phyloP scores from a whole-genome alignment of 2,329 filamentous ascomycete species.

The Ilyonectria mors-panacis region DNA sequence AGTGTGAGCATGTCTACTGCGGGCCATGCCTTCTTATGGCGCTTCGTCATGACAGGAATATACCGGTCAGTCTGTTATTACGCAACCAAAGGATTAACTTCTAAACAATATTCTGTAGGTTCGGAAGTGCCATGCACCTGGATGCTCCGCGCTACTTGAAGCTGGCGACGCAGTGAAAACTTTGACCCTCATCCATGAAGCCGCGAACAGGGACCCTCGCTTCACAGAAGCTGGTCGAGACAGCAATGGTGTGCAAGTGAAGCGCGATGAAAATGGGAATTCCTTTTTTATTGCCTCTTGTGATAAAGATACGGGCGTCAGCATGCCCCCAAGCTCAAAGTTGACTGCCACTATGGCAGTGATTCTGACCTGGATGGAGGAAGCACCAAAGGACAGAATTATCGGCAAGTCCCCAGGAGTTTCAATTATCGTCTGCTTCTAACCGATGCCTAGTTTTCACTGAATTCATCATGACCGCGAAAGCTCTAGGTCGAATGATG shows the following conservation, averaged over 20 bases:
- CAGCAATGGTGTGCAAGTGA: slow-evolving; percentile 30
- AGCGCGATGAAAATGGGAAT: slow-evolving; percentile 5
- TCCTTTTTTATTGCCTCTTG: slow-evolving; percentile 45
- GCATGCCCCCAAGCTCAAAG: slow-evolving; percentile 51
- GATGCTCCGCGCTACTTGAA: background rate
- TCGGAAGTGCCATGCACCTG: background rate
- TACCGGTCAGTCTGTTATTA: background rate
- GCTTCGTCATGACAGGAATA: background rate
- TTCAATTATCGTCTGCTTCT: rapidly evolving
- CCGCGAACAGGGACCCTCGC: rapidly evolving
- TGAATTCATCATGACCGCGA: slow-evolving; percentile 51
- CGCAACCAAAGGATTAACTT: no score
- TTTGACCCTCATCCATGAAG: background rate
- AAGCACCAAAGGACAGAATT: slow-evolving; percentile 56
- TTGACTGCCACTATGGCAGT: slow-evolving; percentile 50
- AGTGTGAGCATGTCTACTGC: slow-evolving; percentile 56
- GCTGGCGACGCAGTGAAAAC: slow-evolving; percentile 18
- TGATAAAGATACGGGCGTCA: background rate
- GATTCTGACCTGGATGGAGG: slow-evolving; percentile 50
- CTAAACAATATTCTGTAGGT: background rate
- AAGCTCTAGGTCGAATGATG: slow-evolving; percentile 56
- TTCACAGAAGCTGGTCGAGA: slow-evolving; percentile 47
- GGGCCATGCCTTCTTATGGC: slow-evolving; percentile 33
- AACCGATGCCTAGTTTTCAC: slow-evolving; percentile 51
- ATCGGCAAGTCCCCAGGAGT: slow-evolving; percentile 49